Base-by-base conservation (phyloP, 768 basidiomycete species). In the Pisolithus orientalis region DNA sequence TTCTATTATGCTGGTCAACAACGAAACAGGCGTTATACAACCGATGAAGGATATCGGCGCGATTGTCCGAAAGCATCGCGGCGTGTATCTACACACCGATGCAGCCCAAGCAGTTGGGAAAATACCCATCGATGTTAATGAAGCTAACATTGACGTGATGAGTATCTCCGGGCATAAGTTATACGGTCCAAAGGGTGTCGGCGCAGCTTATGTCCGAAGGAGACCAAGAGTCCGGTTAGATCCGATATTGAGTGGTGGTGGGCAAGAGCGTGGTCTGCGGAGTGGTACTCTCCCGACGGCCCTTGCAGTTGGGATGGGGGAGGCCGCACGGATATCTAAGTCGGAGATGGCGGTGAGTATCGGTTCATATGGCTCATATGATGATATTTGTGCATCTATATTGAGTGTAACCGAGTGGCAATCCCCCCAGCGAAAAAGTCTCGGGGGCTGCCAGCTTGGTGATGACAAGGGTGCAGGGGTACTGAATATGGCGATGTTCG, bases 21-120 rank as follows among this genome's bases (percentile, higher is more conserved):
- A 99, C 70, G 96, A 99, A 72, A 98, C 94, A 4, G 96, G 96
- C 24, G 94, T 97, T 57, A 96, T 99, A 51, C 96, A 98, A 65
- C 96, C 96, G 2, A 77, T 98, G 57, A 87, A 90, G 65, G 93
- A 97, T 66, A 99, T 99, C 51, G 95, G 95, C 29, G 80, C 82
- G 2, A 78, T 95, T 34, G 66, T 88, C 31, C 85, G 86, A 64
- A 88, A 90, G 70, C 85, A 95, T 65, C 85, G 89, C 54, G 92
- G 93, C 13, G 79, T 95, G 16, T 87, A 91, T 70, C 85, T 99
- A 77, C 96, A 99, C 72, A 94, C 96, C 17, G 96, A 99, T 67
- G 95, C 91, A 27, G 96, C 96, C 0, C 96, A 99, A 67, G 95
- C 94, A 4, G 83, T 83, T 28, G 93, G 92, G 37, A 95, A 97